Percentiles rank a stretch among this genome's conserved stretches.
These are phyloP conservation scores for Hypoxylon cercidicola DNA, from an alignment of 495 filamentous ascomycete genomes.

Conservation along the genomic window DNA sequence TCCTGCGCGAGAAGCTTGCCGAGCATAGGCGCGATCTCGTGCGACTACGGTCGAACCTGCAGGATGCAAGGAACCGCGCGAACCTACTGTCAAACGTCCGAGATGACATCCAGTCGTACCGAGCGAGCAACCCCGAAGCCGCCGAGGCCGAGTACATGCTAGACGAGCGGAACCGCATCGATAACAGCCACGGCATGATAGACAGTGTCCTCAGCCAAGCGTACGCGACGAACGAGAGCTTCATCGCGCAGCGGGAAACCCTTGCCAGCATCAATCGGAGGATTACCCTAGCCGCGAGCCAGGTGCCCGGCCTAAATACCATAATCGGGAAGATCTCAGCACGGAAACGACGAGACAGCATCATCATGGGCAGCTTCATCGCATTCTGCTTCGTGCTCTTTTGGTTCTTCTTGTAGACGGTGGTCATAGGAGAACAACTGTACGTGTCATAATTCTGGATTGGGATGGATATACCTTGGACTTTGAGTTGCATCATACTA, in stretches of 20 bases:
- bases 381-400: conserved; percentile 90
- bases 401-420: conserved; percentile 76
- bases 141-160: conserved; percentile 98
- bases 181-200: conserved; percentile 85
- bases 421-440: conserved; percentile 1
- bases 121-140: conserved; percentile 77
- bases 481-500: conserved; percentile 25
- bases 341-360: conserved; percentile 93
- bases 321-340: conserved; percentile 93
- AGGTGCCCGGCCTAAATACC: conserved; percentile 92
- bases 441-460: conserved; percentile 10
- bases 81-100: conserved; percentile 93
- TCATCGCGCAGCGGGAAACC: conserved; percentile 85
- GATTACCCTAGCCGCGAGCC: conserved; percentile 86
- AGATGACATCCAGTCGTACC: conserved; percentile 91
- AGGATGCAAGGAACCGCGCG: conserved; percentile 80
- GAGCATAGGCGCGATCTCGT: conserved; percentile 87
- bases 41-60: conserved; percentile 73
- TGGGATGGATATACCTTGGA: conserved; percentile 32
- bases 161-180: conserved; percentile 83
- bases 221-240: conserved; percentile 95
- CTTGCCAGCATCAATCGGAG: conserved; percentile 86
- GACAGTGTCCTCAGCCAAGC: conserved; percentile 95
- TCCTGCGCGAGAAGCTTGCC: conserved; percentile 87
- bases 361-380: conserved; percentile 91